Percentiles rank a stretch among this genome's conserved stretches.
Conservation (phyloP, 208 protist genomes). For the Crithidia expoeki region DNA sequence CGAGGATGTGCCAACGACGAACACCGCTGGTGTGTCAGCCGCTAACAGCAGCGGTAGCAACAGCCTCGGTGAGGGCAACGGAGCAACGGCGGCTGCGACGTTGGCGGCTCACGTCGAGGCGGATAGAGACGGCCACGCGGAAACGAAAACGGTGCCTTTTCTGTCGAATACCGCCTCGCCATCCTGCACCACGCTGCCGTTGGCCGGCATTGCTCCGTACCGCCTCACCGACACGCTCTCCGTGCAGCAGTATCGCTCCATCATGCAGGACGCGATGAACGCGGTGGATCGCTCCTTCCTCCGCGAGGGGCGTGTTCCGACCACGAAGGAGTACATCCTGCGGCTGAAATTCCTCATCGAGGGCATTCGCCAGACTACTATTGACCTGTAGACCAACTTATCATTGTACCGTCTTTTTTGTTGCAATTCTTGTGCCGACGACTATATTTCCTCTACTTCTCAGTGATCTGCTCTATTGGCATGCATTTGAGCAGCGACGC, state of each 20-base stretch:
- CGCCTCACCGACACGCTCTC: conserved; percentile 40
- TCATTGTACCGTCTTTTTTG: not conserved
- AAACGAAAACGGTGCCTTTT: conserved; percentile 2
- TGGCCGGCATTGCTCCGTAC: conserved; percentile 57
- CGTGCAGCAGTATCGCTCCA: conserved; percentile 79
- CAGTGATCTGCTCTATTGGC: too few relatives aligned
- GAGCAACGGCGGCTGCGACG: not conserved
- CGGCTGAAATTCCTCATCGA: conserved; percentile 67
- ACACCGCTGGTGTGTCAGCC: not conserved
- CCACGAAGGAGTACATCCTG: conserved; percentile 68
- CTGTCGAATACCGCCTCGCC: not conserved
- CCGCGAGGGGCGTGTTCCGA: conserved; percentile 69
- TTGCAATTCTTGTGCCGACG: not conserved
- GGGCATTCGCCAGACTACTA: conserved; percentile 67
- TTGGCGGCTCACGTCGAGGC: too few relatives aligned
- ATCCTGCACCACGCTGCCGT: conserved; percentile 24
- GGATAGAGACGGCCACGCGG: not conserved
- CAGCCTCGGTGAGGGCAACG: too few relatives aligned
- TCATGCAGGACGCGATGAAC: conserved; percentile 83
- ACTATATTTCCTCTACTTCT: too few relatives aligned
- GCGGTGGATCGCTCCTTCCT: conserved; percentile 80
- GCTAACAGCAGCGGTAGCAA: not conserved
- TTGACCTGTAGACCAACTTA: conserved; percentile 20
- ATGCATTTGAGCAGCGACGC: too few relatives aligned
- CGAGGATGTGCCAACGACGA: conserved; percentile 42